Evolutionary conservation across 2,329 filamentous ascomycete species (phyloP).

Genomic region (Exserohilum turcica): DNA sequence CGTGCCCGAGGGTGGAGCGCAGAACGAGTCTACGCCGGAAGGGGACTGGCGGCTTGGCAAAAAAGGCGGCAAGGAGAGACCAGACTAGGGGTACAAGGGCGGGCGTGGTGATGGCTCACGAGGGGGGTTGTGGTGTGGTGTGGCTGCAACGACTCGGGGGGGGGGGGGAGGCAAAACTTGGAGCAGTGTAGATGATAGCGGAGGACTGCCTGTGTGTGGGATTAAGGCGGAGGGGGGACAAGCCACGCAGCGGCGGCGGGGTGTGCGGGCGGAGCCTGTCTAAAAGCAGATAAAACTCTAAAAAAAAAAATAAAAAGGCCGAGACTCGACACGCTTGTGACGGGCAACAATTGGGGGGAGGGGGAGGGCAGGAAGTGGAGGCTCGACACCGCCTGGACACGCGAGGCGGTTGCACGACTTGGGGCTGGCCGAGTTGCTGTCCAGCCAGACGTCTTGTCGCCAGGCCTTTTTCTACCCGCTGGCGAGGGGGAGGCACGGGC

Average conservation of each 20-base stretch:
- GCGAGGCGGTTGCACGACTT: conserved; percentile 10
- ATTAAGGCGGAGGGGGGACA: conserved; percentile 7
- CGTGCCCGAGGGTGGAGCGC: conserved; percentile 19
- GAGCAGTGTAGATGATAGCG: no score
- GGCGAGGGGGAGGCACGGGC: conserved; percentile 17
- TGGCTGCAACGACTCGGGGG: conserved; percentile 6
- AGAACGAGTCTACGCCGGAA: conserved; percentile 22
- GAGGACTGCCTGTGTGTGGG: conserved; percentile 5
- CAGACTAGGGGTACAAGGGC: conserved; percentile 10
- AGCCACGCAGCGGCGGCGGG: conserved; percentile 4
- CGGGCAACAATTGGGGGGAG: no score
- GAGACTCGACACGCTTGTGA: conserved; percentile 7
- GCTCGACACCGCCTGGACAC: no score
- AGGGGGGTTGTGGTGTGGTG: no score
- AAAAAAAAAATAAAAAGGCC: conserved; percentile 7
- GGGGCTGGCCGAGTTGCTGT: conserved; percentile 4
- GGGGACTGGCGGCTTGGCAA: conserved; percentile 31
- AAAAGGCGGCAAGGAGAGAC: conserved; percentile 26
- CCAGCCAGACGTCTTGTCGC: background rate
- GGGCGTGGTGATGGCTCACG: conserved; percentile 12
- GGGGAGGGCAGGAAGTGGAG: no score
- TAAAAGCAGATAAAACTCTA: conserved; percentile 1
- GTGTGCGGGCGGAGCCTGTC: conserved; percentile 10
- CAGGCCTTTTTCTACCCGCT: background rate
- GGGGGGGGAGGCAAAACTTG: conserved; percentile 3